phyloP scores from a whole-genome alignment of 371 early-diverging fungal genomes.

The Polyrhizophydium stewartii region DNA sequence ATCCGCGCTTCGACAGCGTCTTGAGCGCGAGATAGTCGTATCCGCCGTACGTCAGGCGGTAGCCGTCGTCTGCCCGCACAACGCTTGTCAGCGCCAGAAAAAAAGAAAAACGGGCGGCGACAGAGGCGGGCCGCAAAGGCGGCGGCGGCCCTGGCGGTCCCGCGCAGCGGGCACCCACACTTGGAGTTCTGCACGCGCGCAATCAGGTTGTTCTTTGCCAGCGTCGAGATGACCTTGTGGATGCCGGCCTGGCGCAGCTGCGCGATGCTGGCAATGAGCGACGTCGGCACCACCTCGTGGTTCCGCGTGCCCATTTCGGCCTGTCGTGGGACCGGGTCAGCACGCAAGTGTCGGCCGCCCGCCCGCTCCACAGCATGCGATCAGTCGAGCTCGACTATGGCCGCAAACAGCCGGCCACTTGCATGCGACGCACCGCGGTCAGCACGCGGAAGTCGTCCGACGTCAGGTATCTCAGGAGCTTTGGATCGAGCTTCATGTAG shows the following conservation, averaged over 20 bases:
- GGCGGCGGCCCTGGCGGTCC: constrained; percentile 90
- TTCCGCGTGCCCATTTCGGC: constrained; percentile 96
- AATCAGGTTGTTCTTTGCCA: constrained; percentile 86
- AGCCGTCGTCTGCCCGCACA: constrained; percentile 81
- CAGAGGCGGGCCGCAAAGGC: constrained; percentile 97
- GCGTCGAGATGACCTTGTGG: constrained; percentile 75
- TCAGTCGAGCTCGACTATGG: neutral
- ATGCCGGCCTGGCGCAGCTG: constrained; percentile 81
- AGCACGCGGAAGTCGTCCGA: constrained; percentile 92
- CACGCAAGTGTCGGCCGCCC: too few species aligned
- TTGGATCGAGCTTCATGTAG: constrained; percentile 96
- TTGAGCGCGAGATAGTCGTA: constrained; percentile 98
- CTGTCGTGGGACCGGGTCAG: too few species aligned
- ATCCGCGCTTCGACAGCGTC: constrained; percentile 83
- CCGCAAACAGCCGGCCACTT: too few species aligned
- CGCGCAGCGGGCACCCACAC: constrained; percentile 48
- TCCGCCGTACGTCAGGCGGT: constrained; percentile 97
- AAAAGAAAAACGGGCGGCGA: too few species aligned
- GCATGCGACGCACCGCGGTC: constrained; percentile 67
- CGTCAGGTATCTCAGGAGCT: constrained; percentile 89
- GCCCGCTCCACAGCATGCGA: too few species aligned
- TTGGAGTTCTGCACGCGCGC: constrained; percentile 81
- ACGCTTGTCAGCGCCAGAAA: neutral
- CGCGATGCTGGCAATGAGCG: constrained; percentile 85
- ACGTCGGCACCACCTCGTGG: constrained; percentile 93